Base-by-base conservation (phyloP, 2,329 filamentous ascomycete species). In the Colletotrichum liriopes region DNA sequence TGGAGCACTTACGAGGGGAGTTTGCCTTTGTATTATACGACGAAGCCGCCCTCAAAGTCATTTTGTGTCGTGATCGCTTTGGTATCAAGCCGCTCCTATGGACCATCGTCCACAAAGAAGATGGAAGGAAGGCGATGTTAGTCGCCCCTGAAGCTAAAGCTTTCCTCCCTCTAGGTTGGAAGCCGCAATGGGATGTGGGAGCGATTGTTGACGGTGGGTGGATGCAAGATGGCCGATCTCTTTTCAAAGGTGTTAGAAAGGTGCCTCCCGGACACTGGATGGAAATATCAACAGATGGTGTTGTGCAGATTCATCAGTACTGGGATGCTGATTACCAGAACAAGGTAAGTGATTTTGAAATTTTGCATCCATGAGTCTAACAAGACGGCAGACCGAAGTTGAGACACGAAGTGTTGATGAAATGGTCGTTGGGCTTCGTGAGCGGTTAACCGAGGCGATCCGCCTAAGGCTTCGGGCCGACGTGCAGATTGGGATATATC, bases 51-150 rank as follows among this genome's bases (percentile, higher is more conserved):
- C 51, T 29, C 0, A 70, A 81, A 0, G 79, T 89, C 43, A 77
- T 90, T 41, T 85, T 84, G 0, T 86, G 81, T 0, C 79, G 87
- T n/a, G 88, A 90, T 75, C 83, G 88, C 0, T 90, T 85, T 76
- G 88, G 88, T 3, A 86, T 90, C 75, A 90, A 90, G 75, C 87
- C 88, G 1, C 80, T 90, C 7, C 85, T 87, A 66, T 90, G 84
- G 79, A 88, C 86, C n/a, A n/a, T n/a, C n/a, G n/a, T n/a, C n/a
- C n/a, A n/a, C n/a, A n/a, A n/a, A n/a, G 0, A 45, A n/a, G 61
- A 65, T 39, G 45, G 54, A 0, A 26, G 26, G 78, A 3, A 78
- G 79, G 65, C 66, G n/a, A n/a, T 90, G 2, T 75, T 89, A 9
- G 77, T 89, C 0, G 86, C 87, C 1, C 80, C 87, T 0, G 88